Evolutionary conservation across 805 yeast genomes (phyloP).

Genomic region (Sungouiozyma intestinalis): DNA sequence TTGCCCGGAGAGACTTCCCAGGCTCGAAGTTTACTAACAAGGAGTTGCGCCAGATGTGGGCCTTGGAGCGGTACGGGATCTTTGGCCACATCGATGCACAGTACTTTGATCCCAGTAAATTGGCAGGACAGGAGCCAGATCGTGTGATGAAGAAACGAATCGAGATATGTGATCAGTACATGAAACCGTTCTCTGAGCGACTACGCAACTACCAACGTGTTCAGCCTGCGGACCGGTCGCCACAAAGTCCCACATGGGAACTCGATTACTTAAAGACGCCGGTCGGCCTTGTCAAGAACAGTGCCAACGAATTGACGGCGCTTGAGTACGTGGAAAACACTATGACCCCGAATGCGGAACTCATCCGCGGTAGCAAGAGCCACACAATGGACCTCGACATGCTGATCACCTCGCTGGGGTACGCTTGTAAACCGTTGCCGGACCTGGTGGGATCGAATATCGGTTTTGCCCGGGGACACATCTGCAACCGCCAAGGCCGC

Average conservation of each 20-base stretch:
- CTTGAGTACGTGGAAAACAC: conserved; percentile 12
- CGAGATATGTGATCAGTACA: conserved; percentile 48
- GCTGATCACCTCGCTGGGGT: conserved; percentile 76
- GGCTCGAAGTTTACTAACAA: conserved; percentile 88
- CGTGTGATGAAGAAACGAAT: conserved; percentile 57
- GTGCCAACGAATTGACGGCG: conserved; percentile 30
- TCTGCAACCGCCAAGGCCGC: conserved; percentile 38
- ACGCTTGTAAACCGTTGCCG: conserved; percentile 51
- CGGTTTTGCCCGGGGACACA: conserved; percentile 41
- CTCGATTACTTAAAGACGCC: conserved; percentile 67
- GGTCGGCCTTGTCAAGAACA: conserved; percentile 32
- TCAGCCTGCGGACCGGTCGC: conserved; percentile 9
- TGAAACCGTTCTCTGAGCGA: conserved; percentile 27
- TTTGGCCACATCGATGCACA: conserved; percentile 35
- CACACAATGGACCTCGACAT: conserved; percentile 41
- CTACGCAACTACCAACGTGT: conserved; percentile 21
- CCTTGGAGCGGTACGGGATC: conserved; percentile 43
- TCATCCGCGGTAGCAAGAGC: conserved; percentile 15
- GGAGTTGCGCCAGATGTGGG: conserved; percentile 78
- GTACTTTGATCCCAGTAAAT: conserved; percentile 25
- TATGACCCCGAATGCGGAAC: conserved; percentile 14
- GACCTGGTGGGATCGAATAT: conserved; percentile 46
- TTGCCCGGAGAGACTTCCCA: conserved; percentile 77
- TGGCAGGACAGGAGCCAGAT: conserved; percentile 11
- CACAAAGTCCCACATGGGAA: conserved; percentile 40